These are phyloP conservation scores for Apiospora kogelbergensis DNA, from an alignment of 2,329 filamentous ascomycete genomes.

Conservation along the genomic window DNA sequence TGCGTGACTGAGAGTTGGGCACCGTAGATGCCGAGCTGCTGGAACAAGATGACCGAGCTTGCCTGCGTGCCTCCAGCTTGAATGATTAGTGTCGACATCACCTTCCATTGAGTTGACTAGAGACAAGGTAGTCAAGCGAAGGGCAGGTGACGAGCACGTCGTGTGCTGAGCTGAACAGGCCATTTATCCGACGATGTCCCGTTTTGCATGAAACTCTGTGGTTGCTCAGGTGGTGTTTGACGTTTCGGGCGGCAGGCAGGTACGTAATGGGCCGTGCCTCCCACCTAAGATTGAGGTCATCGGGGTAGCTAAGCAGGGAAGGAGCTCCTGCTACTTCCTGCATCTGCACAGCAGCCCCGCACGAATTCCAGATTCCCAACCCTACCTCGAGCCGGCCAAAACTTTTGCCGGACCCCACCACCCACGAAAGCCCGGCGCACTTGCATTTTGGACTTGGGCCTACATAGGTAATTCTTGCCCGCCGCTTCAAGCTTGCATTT, in stretches of 20 bases:
- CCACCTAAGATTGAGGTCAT: background rate
- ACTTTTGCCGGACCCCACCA: slow-evolving; percentile 6
- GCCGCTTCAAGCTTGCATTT: background rate
- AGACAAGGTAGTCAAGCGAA: background rate
- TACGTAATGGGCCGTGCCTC: background rate
- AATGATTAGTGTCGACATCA: background rate
- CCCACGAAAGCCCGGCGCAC: slow-evolving; percentile 1
- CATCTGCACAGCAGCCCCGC: background rate
- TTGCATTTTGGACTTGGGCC: slow-evolving; percentile 1
- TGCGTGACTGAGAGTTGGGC: no score
- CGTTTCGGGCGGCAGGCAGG: background rate
- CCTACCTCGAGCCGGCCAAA: slow-evolving; percentile 1
- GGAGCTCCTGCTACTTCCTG: background rate
- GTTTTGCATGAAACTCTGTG: slow-evolving; percentile 3
- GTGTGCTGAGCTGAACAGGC: background rate
- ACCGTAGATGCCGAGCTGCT: background rate
- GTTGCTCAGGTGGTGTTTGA: background rate
- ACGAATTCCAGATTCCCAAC: slow-evolving; percentile 4
- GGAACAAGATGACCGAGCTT: background rate
- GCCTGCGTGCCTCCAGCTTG: background rate
- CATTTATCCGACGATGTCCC: slow-evolving; percentile 3
- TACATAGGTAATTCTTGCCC: slow-evolving; percentile 7
- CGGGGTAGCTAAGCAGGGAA: background rate
- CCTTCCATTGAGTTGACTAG: background rate
- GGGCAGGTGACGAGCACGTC: background rate